A percentile compares a stretch with the other conserved stretches of the same genome.
phyloP scores from a whole-genome alignment of 148 eudicot species.

The Amaranthus palmeri region DNA sequence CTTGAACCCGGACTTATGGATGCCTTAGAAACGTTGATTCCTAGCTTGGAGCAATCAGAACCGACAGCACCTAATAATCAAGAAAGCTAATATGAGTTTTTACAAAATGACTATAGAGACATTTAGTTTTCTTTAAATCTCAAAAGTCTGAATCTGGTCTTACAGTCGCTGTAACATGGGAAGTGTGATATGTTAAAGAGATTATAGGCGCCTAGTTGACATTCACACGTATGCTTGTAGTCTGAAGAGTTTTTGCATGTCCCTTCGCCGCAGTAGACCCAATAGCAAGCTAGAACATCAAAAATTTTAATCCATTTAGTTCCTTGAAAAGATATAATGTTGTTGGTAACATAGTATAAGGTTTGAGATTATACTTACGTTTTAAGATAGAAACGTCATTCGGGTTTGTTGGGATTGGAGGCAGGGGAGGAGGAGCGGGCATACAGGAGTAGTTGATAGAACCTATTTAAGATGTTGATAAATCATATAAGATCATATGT shows the following conservation, averaged over 20 bases:
- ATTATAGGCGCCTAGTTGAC: constrained; percentile 52
- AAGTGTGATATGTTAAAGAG: constrained; percentile 49
- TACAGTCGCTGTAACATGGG: constrained; percentile 75
- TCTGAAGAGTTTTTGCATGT: constrained; percentile 46
- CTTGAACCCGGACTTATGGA: constrained; percentile 24
- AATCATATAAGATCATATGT: background rate
- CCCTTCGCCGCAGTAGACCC: constrained; percentile 78
- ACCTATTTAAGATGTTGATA: constrained; percentile 35
- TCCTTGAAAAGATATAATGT: background rate
- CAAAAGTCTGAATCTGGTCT: constrained; percentile 10
- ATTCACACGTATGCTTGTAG: constrained; percentile 49
- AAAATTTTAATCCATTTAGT: background rate
- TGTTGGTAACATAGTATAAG: background rate
- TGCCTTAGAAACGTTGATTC: constrained; percentile 38
- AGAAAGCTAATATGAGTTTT: background rate
- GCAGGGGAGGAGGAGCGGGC: constrained; percentile 55
- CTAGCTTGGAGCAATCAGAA: constrained; percentile 57
- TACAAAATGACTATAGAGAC: background rate
- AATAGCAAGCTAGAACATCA: constrained; percentile 51
- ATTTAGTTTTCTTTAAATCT: background rate
- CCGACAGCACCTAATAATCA: constrained; percentile 50
- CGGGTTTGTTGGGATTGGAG: constrained; percentile 50
- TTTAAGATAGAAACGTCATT: constrained; percentile 41
- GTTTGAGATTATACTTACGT: constrained; percentile 37
- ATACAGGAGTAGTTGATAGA: constrained; percentile 65